Evolutionary conservation across 75 land plant genomes (phyloP).

Genomic region (Picea sitchensis): DNA sequence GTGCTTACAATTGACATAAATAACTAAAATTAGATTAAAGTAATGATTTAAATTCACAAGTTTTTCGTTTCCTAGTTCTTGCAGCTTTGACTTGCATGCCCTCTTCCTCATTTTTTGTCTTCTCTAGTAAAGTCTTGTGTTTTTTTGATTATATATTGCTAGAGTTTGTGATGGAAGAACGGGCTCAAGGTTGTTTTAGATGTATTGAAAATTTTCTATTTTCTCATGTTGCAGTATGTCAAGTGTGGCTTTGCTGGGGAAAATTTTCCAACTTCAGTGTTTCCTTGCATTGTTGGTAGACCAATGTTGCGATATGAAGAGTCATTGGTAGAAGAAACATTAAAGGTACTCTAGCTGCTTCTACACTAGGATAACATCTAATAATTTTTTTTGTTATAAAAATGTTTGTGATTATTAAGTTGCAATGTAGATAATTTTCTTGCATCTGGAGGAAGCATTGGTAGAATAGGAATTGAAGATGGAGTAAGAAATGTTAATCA

Average conservation of each 20-base stretch:
- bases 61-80: not conserved
- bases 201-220: not conserved
- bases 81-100: not conserved
- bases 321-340: constrained; percentile 71
- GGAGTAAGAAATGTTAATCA: not conserved
- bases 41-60: not conserved
- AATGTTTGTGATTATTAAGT: not conserved
- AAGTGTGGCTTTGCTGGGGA: constrained; percentile 99
- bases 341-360: constrained; percentile 42
- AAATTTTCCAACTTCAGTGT: constrained; percentile 95
- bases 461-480: not conserved
- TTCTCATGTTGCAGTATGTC: constrained; percentile 74
- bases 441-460: not conserved
- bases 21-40: not conserved
- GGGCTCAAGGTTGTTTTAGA: not conserved
- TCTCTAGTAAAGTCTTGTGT: not conserved
- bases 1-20: too few species aligned
- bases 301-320: constrained; percentile 95
- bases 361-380: not conserved
- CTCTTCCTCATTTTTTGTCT: not conserved
- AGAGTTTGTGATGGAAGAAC: not conserved
- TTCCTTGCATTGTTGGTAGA: constrained; percentile 93
- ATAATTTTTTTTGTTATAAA: not conserved
- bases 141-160: not conserved
- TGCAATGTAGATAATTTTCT: too few species aligned